phyloP scores from a whole-genome alignment of 352 stramenopile species.

The Globisporangium okanoganense region DNA sequence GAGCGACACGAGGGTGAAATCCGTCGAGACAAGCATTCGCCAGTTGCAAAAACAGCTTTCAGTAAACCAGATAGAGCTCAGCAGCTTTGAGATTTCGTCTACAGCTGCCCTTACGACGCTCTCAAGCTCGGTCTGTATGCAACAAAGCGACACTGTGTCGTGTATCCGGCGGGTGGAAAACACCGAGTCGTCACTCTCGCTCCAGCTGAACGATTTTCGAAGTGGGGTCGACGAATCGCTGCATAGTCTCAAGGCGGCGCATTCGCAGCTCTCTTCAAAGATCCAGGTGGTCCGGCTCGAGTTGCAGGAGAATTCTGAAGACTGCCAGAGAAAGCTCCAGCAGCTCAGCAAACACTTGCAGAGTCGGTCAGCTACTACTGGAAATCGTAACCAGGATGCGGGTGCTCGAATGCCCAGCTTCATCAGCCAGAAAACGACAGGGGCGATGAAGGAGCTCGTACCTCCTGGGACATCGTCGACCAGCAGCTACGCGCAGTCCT shows the following conservation, averaged over 20 bases:
- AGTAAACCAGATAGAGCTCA: conserved; percentile 18
- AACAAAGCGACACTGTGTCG: conserved; percentile 17
- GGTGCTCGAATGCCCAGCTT: neutral
- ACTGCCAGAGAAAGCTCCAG: conserved; percentile 23
- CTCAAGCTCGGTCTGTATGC: neutral
- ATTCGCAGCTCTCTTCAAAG: conserved; percentile 37
- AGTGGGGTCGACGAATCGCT: conserved; percentile 21
- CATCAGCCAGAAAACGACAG: neutral
- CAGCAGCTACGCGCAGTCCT: neutral
- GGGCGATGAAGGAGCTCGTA: neutral
- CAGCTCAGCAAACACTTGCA: conserved; percentile 24
- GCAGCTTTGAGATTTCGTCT: conserved; percentile 21
- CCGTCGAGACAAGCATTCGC: conserved; percentile 16
- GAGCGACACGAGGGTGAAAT: conserved; percentile 15
- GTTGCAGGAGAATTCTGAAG: conserved; percentile 29
- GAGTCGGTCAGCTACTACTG: neutral
- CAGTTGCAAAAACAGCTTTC: conserved; percentile 28
- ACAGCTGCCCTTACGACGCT: conserved; percentile 10
- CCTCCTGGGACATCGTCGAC: neutral
- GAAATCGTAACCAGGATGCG: neutral
- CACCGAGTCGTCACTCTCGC: conserved; percentile 17
- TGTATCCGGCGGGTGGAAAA: conserved; percentile 28
- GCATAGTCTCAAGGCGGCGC: conserved; percentile 15
- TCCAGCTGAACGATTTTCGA: conserved; percentile 23
- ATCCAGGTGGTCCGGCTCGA: conserved; percentile 42